phyloP scores from a whole-genome alignment of 2,329 filamentous ascomycete species.

The Metarhizium anisopliae region DNA sequence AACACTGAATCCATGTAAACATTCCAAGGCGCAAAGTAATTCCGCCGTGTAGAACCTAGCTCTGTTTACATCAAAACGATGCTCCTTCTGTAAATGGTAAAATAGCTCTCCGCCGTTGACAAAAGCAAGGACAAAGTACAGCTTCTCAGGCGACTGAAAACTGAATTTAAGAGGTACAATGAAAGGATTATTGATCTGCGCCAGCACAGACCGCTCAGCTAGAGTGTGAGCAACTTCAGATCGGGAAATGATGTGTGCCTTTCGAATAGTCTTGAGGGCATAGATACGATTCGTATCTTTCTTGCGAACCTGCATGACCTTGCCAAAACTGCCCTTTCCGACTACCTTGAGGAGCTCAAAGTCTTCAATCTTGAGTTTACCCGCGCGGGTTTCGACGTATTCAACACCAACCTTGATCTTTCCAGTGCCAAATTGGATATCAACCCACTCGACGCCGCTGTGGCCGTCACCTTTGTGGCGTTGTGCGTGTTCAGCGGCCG shows the following conservation, averaged over 20 bases:
- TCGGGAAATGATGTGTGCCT: slow-evolving; percentile 96
- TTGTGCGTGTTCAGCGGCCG: slow-evolving; percentile 54
- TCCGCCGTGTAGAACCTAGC: slow-evolving; percentile 97
- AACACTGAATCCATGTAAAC: slow-evolving; percentile 95
- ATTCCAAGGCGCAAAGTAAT: slow-evolving; percentile 88
- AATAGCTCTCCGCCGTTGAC: slow-evolving; percentile 98
- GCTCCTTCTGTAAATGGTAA: slow-evolving; percentile 93
- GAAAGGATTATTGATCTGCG: slow-evolving; percentile 99
- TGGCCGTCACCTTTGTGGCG: slow-evolving; percentile 45
- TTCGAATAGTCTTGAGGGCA: slow-evolving; percentile 97
- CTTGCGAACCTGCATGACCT: slow-evolving; percentile 99
- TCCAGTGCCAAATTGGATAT: slow-evolving; percentile 83
- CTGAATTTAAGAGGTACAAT: slow-evolving; percentile 98
- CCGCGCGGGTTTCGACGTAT: slow-evolving; percentile 86
- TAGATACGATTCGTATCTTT: slow-evolving; percentile 97
- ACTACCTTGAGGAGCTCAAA: slow-evolving; percentile 97
- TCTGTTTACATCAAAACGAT: slow-evolving; percentile 94
- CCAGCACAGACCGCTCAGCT: slow-evolving; percentile 92
- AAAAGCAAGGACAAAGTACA: slow-evolving; percentile 94
- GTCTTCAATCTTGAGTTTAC: slow-evolving; percentile 89
- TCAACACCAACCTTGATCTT: slow-evolving; percentile 86
- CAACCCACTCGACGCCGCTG: slow-evolving; percentile 78
- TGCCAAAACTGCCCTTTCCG: slow-evolving; percentile 96
- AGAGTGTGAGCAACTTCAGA: slow-evolving; percentile 97
- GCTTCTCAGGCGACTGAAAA: slow-evolving; percentile 96